phyloP scores from a whole-genome alignment of 1,284 basidiomycete genomes.

The Cutaneotrichosporon spelunceum region DNA sequence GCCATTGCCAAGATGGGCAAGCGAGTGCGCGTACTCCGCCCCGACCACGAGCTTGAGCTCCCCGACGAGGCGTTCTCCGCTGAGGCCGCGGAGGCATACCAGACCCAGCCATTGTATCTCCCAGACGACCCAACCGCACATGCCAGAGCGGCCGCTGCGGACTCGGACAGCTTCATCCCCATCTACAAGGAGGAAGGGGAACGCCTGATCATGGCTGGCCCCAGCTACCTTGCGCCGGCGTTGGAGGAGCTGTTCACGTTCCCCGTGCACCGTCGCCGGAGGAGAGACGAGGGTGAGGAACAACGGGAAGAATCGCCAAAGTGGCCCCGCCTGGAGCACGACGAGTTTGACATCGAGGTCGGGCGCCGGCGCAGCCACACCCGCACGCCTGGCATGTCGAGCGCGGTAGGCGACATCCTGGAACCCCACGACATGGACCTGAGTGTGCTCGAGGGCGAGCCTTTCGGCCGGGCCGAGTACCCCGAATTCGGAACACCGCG shows the following conservation, averaged over 20 bases:
- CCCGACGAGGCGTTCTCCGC: slow-evolving; percentile 34
- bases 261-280: slow-evolving; percentile 58
- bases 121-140: slow-evolving; percentile 77
- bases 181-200: slow-evolving; percentile 66
- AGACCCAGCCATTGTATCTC: slow-evolving; percentile 69
- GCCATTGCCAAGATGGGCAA: slow-evolving; percentile 53
- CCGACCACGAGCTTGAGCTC: slow-evolving; percentile 69
- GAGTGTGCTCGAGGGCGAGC: slow-evolving; percentile 8
- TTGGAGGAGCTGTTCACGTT: slow-evolving; percentile 77
- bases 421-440: not conserved
- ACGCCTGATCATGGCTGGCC: slow-evolving; percentile 70
- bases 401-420: not conserved
- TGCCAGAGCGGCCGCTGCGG: slow-evolving; percentile 74
- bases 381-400: not conserved
- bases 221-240: slow-evolving; percentile 65
- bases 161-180: slow-evolving; percentile 78
- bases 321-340: not conserved
- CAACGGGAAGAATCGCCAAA: slow-evolving; percentile 15
- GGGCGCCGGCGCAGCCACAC: slow-evolving; percentile 12
- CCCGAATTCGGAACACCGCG: slow-evolving; percentile 19
- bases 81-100: slow-evolving; percentile 68
- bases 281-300: slow-evolving; percentile 34
- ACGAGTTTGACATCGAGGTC: slow-evolving; percentile 24
- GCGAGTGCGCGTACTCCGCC: slow-evolving; percentile 56
- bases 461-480: slow-evolving; percentile 6